Base-by-base conservation (phyloP, 192 early-diverging fungal species). In the Backusella tarrabulga region DNA sequence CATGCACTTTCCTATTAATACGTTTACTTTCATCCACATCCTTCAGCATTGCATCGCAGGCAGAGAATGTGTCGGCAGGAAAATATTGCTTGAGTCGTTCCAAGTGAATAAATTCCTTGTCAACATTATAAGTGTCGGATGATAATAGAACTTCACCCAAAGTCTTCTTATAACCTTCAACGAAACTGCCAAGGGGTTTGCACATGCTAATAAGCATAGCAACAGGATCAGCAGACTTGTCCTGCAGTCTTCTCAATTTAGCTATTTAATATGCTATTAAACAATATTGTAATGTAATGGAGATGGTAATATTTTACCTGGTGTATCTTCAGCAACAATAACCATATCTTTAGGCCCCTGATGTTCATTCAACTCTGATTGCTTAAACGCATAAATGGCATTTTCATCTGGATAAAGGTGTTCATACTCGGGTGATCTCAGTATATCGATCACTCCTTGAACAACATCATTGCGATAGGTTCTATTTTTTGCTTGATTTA, bases 171-270 rank as follows among this genome's bases (percentile, higher is more conserved):
- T 78, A 78, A 3, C 60, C 71, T 40, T 78, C 40, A 34, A 78
- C 9, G 19, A 78, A 78, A 0, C 73, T 52, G 14, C 52, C n/a
- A 36, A 38, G 6, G 11, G 77, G 67, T 15, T 56, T 56, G 40
- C 77, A 78, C 71, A 73, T 12, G 23, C 70, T 73, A 34, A 78
- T 73, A 14, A 78, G 66, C 77, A 78, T 78, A 11, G 77, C 77
- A 12, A 73, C 38, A 14, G 66, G 17, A 40, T 78, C 77, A 21
- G 15, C 7, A 12, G 36, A 42, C 23, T 69, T 76, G n/a, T 42
- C 38, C 34, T 78, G 70, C 14, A 78, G 44, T 38, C 77, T 34
- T 50, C 72, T 52, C 29, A 67, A 44, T 67, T 73, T 35, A 34
- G 71, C 77, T 77, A 26, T 52, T 5, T 71, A 2, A 9, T 29